Evolutionary conservation across 306 rosid species (phyloP).

Genomic region (Bauhinia variegata): DNA sequence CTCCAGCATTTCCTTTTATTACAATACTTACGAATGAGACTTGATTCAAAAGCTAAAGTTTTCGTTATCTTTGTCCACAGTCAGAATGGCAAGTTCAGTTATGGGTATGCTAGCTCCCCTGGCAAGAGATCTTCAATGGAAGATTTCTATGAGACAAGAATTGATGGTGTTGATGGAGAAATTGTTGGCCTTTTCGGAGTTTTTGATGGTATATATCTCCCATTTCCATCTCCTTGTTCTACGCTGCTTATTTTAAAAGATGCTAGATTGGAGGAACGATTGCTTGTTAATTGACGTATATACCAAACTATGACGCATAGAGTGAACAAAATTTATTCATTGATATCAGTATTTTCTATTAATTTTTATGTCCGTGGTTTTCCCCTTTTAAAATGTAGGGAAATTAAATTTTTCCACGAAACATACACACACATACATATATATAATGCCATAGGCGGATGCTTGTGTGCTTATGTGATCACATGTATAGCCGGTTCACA

Average conservation of each 20-base stretch:
- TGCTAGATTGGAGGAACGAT: background rate
- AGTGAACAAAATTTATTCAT: background rate
- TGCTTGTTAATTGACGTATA: background rate
- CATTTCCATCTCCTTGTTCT: background rate
- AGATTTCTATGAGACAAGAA: slow-evolving; percentile 90
- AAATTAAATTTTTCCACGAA: background rate
- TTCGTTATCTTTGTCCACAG: slow-evolving; percentile 52
- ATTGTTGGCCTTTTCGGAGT: slow-evolving; percentile 94
- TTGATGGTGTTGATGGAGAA: slow-evolving; percentile 93
- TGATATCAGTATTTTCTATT: background rate
- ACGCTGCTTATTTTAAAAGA: slow-evolving; percentile 3
- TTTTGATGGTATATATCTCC: slow-evolving; percentile 71
- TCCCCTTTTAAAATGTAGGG: background rate
- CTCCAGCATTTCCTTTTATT: slow-evolving; percentile 18
- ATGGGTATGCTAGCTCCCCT: slow-evolving; percentile 93
- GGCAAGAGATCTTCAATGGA: slow-evolving; percentile 98
- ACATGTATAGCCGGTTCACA: background rate
- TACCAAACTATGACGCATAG: slow-evolving; percentile 6
- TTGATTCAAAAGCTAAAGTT: slow-evolving; percentile 33
- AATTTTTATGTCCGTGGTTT: slow-evolving; percentile 16
- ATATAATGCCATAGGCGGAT: background rate
- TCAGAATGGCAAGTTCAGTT: slow-evolving; percentile 88
- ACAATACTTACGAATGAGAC: slow-evolving; percentile 9
- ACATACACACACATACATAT: background rate
- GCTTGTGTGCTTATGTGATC: slow-evolving; percentile 17